Conservation (phyloP, 371 early-diverging fungal species). For the Apophysomyces ossiformis region DNA sequence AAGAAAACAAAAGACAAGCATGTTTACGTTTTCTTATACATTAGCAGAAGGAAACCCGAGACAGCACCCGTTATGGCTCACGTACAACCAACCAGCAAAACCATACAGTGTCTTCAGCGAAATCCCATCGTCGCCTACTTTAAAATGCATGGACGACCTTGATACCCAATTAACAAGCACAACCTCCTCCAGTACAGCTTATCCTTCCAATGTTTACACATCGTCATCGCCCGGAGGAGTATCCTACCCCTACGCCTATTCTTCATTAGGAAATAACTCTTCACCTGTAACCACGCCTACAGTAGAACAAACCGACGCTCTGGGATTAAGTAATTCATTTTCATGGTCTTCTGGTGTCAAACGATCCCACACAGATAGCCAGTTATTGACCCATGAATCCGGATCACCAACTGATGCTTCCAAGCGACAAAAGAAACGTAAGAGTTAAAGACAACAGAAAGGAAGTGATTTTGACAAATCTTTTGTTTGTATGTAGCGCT, state of each 20-base stretch:
- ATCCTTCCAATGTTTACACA: not conserved
- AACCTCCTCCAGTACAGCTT: not conserved
- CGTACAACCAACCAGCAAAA: slow-evolving; percentile 12
- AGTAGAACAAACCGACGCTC: not conserved
- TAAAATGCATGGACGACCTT: slow-evolving; percentile 5
- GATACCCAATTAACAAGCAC: not conserved
- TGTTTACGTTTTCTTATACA: not conserved
- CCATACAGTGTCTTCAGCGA: slow-evolving; percentile 4
- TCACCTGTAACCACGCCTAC: not conserved
- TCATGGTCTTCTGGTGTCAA: slow-evolving; percentile 4
- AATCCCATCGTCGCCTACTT: slow-evolving; percentile 3
- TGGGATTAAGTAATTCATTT: not conserved
- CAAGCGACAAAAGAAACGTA: slow-evolving; percentile 7
- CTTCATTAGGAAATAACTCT: not conserved
- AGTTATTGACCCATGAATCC: not conserved
- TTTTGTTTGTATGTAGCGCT: not conserved
- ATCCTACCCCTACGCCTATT: not conserved
- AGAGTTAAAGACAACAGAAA: not conserved
- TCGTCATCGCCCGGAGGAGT: not conserved
- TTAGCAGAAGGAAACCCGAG: slow-evolving; percentile 25
- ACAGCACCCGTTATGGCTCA: slow-evolving; percentile 17
- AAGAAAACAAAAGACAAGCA: not conserved
- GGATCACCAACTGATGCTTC: not conserved
- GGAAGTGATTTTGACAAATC: too few species aligned
- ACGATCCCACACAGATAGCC: slow-evolving; percentile 1